Percentiles rank a stretch among this genome's conserved stretches.
phyloP scores from a whole-genome alignment of 2,329 filamentous ascomycete species.

The Coniochaeta sp. region DNA sequence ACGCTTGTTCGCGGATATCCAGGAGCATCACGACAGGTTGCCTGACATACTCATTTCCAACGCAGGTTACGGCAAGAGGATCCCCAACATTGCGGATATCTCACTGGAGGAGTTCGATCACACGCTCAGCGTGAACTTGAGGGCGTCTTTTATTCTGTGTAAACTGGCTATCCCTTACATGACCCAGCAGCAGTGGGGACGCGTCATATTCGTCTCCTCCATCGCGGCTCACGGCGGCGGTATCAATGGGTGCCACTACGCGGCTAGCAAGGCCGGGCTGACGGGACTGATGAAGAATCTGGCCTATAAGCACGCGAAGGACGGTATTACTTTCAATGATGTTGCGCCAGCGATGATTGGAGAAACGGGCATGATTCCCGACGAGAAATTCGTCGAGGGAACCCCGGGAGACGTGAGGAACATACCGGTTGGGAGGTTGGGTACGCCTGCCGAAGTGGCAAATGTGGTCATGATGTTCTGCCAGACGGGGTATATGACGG shows the following conservation, averaged over 20 bases:
- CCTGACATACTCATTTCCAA: constrained; percentile 61
- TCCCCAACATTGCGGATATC: constrained; percentile 48
- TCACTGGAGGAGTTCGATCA: constrained; percentile 56
- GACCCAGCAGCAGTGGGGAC: constrained; percentile 51
- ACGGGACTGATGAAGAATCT: constrained; percentile 60
- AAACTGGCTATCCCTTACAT: constrained; percentile 55
- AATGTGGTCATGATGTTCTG: constrained; percentile 54
- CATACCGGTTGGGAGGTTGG: constrained; percentile 51
- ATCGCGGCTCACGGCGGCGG: constrained; percentile 57
- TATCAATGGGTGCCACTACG: constrained; percentile 55
- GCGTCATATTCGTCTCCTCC: constrained; percentile 56
- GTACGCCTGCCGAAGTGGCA: constrained; percentile 50
- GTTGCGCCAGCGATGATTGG: constrained; percentile 65
- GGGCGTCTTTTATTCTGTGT: constrained; percentile 53
- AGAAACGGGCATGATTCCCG: constrained; percentile 54
- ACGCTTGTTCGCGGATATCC: constrained; percentile 46
- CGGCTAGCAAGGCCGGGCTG: constrained; percentile 54
- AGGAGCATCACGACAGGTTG: constrained; percentile 37
- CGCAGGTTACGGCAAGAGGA: constrained; percentile 58
- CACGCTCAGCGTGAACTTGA: constrained; percentile 53
- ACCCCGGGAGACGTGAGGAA: constrained; percentile 51
- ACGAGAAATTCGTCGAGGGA: constrained; percentile 39
- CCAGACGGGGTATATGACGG: constrained; percentile 53
- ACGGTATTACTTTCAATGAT: constrained; percentile 59
- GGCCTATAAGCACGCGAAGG: constrained; percentile 47